phyloP scores from a whole-genome alignment of 169 alveolate species.

The Eimeria maxima region DNA sequence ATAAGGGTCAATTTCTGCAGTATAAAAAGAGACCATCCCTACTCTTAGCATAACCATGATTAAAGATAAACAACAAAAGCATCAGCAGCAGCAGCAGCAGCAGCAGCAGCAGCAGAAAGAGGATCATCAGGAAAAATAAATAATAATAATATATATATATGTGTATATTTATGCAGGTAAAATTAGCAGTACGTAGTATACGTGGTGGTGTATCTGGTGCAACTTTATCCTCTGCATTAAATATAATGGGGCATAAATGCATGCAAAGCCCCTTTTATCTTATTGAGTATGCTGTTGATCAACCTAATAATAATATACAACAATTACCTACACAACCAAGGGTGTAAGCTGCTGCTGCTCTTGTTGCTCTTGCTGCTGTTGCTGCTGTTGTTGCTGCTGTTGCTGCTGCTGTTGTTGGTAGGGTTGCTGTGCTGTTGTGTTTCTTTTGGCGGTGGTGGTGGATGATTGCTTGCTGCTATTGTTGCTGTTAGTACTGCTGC shows the following conservation, averaged over 20 bases:
- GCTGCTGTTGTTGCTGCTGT: background rate
- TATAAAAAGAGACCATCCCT: too few relatives aligned
- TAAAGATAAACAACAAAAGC: too few relatives aligned
- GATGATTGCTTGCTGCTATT: conserved; percentile 6
- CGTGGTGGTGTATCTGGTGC: conserved; percentile 75
- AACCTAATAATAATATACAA: background rate
- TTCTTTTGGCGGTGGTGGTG: too few relatives aligned
- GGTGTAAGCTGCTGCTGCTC: conserved; percentile 18
- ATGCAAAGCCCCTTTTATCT: conserved; percentile 38
- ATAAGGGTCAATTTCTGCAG: too few relatives aligned
- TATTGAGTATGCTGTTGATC: background rate
- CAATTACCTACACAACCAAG: conserved; percentile 24
- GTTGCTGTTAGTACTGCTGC: background rate
- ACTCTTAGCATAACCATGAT: too few relatives aligned
- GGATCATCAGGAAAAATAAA: too few relatives aligned
- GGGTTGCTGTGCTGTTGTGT: background rate
- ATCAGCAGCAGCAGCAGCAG: conserved; percentile 27
- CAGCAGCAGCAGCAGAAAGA: conserved; percentile 29
- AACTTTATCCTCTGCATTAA: conserved; percentile 38
- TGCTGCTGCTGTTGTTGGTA: background rate
- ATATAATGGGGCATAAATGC: background rate
- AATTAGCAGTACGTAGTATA: conserved; percentile 31
- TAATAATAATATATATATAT: background rate
- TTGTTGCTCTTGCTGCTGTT: background rate
- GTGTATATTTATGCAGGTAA: conserved; percentile 25